Base-by-base conservation (phyloP, 139 green algal genomes). In the Closterium sp. region DNA sequence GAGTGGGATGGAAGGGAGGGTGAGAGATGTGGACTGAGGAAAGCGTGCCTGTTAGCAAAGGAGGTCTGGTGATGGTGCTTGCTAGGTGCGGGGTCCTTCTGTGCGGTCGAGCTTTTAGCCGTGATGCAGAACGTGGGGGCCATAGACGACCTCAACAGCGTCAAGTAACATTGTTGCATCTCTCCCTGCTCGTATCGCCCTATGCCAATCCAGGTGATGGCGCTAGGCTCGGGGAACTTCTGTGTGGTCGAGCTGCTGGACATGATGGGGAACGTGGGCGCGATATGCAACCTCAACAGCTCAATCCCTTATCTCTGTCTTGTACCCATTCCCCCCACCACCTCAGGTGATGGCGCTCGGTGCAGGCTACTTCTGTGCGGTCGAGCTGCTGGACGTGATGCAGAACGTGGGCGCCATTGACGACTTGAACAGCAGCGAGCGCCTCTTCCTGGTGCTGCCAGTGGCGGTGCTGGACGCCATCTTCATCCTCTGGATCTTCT, bases 401-500 rank as follows among this genome's bases (percentile, higher is more conserved):
- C 94, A 94, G 7, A 95, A 97, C 38, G 95, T 97, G 30, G 96
- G 96, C 36, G 93, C 95, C 5, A 93, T 97, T 23, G 95, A 97
- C 88, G 96, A 97, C 89, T 83, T 97, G 19, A 93, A 87, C 30
- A 88, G 38, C 19, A 43, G 28, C 66, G 83, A 84, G 85, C 91
- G 95, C 35, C 83, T 96, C 83, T 83, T 96, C 88, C 90, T 97
- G 84, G 88, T 95, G 85, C 88, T 97, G 84, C 96, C 96, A 28
- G 95, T 97, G 28, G 93, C 95, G 25, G 89, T 96, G 31, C 90
- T 97, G 34, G 96, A 97, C 88, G 95, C 94, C 9, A 84, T 96
- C 64, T 96, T 97, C 94, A 96, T 97, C 84, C 87, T 97, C 23
- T 97, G 95, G 95, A 96, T 97, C 35, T 97, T 97, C 90, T 94